phyloP scores from a whole-genome alignment of 768 basidiomycete species.

The Tricholoma flavovirens region DNA sequence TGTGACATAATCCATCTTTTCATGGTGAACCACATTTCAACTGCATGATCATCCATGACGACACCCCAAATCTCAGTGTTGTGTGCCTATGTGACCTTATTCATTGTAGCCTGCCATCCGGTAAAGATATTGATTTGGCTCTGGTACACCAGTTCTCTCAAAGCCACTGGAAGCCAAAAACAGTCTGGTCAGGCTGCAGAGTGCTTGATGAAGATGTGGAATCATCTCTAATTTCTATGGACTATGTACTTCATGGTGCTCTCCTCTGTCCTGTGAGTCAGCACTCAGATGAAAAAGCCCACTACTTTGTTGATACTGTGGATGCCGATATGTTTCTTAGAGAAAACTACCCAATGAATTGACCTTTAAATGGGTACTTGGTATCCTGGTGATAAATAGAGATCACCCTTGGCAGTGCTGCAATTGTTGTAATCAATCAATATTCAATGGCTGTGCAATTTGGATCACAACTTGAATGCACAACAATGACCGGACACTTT shows the following conservation, averaged over 20 bases:
- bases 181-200: conserved; percentile 14
- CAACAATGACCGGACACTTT: not conserved
- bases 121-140: conserved; percentile 16
- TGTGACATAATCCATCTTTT: conserved; percentile 22
- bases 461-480: not conserved
- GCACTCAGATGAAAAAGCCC: not conserved
- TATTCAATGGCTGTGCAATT: not conserved
- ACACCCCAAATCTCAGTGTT: conserved; percentile 10
- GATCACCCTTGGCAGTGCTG: not conserved
- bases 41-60: conserved; percentile 16
- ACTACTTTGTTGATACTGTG: conserved; percentile 9
- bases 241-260: conserved; percentile 16
- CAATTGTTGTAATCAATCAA: not conserved
- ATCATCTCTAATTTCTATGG: conserved; percentile 13
- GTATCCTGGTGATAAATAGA: not conserved
- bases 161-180: conserved; percentile 14
- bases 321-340: conserved; percentile 10
- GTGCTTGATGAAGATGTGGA: conserved; percentile 10
- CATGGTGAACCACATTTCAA: conserved; percentile 14
- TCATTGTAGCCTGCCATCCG: conserved; percentile 14
- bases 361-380: not conserved
- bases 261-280: conserved; percentile 13
- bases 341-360: conserved; percentile 4
- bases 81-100: conserved; percentile 13
- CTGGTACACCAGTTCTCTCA: conserved; percentile 9